A percentile compares a stretch with the other conserved stretches of the same genome.
Conservation (phyloP, 192 early-diverging fungal species). For the Coemansia furcata region DNA sequence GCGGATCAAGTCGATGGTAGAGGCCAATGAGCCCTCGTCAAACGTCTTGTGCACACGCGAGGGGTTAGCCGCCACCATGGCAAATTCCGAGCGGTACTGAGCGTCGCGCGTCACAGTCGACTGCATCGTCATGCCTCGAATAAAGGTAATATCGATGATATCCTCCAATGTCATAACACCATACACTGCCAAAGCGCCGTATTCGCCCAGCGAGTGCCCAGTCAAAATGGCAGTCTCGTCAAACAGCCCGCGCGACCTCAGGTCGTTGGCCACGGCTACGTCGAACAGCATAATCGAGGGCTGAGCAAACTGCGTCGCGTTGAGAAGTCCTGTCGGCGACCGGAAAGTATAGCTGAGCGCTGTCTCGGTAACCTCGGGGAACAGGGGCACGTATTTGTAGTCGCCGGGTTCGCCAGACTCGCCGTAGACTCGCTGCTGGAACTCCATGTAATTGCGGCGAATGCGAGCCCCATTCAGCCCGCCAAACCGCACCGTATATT, state of each 20-base stretch:
- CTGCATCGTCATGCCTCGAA: slow-evolving; percentile 99
- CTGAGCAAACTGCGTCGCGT: slow-evolving; percentile 95
- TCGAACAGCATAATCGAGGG: slow-evolving; percentile 87
- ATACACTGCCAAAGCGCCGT: slow-evolving; percentile 83
- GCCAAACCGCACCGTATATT: slow-evolving; percentile 89
- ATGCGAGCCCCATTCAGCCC: slow-evolving; percentile 76
- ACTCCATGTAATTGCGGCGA: slow-evolving; percentile 74
- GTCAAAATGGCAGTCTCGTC: slow-evolving; percentile 75
- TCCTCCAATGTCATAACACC: slow-evolving; percentile 79
- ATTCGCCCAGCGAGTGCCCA: slow-evolving; percentile 95
- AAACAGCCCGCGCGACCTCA: slow-evolving; percentile 82
- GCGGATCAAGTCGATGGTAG: slow-evolving; percentile 62
- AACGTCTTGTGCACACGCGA: slow-evolving; percentile 77
- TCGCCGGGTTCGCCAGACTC: background rate
- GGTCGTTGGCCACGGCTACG: slow-evolving; percentile 75
- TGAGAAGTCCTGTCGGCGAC: slow-evolving; percentile 80
- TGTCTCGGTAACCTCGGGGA: slow-evolving; percentile 75
- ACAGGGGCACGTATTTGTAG: slow-evolving; percentile 58
- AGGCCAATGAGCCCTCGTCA: slow-evolving; percentile 66
- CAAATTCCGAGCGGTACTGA: slow-evolving; percentile 81
- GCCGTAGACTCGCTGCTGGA: slow-evolving; percentile 7
- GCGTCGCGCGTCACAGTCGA: slow-evolving; percentile 80
- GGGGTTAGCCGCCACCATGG: slow-evolving; percentile 94
- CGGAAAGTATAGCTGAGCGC: slow-evolving; percentile 79
- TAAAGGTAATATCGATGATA: slow-evolving; percentile 88